Evolutionary conservation across 2,329 filamentous ascomycete genomes (phyloP), one percentile per base, ranked within the genome.

Genomic region (Xylaria sp.): DNA sequence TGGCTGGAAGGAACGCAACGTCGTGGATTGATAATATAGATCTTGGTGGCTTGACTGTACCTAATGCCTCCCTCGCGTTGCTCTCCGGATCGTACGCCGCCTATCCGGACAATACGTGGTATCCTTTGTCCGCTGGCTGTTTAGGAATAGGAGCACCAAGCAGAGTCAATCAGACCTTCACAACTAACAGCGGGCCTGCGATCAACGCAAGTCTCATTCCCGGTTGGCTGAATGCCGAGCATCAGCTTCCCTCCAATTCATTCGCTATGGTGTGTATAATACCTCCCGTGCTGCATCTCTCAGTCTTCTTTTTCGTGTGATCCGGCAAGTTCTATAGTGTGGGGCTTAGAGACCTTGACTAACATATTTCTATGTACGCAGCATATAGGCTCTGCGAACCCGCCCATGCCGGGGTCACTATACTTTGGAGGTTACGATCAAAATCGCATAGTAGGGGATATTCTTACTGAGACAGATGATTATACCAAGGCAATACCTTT

Each of bases 351-450:
- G n/a, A n/a, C n/a, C n/a, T n/a, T n/a, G n/a, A n/a, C n/a, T n/a
- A 30, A 30, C 28, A 30, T 30, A 6, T 30, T 30, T 6, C 6
- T 30, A 30, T 30, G 28, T 6, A 30, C 28, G 28, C 28, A 30
- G 36, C 81, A 83, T 62, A 81, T 83, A 23, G 81, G 81, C 5
- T 80, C 81, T 0, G 79, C 72, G 2, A 70, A 67, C 18, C 76
- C 76, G 6, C 50, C 60, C 0, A 76, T 81, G 67, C 55, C 70
- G 0, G 80, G 79, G 0, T 83, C 82, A 0, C 72, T 83, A 6
- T 73, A 77, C 20, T 78, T 81, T 52, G 81, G 81, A 3, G 81
- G 80, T 0, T 83, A 82, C 66, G 81, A 83, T 67, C 74, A 76
- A 66, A 79, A 77, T 41, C 79, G 81, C n/a, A 71, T 81, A 9